These are phyloP conservation scores for Xylaria sp. DNA, from an alignment of 2,329 filamentous ascomycete genomes.

Conservation along the genomic window DNA sequence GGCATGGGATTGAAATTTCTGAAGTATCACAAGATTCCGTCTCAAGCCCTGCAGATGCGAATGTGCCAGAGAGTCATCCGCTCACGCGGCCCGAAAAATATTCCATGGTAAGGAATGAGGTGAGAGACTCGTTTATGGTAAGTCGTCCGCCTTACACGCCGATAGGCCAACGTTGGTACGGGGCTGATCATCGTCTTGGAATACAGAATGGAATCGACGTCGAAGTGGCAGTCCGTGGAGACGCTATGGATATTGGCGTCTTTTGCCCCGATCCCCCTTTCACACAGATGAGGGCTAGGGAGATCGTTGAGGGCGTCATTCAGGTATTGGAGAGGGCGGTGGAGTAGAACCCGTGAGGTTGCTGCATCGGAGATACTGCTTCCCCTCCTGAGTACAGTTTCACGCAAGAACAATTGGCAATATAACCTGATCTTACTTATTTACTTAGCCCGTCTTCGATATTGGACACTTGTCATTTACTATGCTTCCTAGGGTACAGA, in stretches of 20 bases:
- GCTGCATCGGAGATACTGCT: too few species aligned
- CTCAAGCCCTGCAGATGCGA: neutral
- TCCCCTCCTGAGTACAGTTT: too few species aligned
- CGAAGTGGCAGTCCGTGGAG: conserved; percentile 30
- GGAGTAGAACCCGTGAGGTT: conserved; percentile 5
- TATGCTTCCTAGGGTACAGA: too few species aligned
- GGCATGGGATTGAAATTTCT: conserved; percentile 12
- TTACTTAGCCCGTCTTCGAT: too few species aligned
- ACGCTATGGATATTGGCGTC: conserved; percentile 34
- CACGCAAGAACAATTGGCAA: too few species aligned
- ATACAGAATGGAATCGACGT: conserved; percentile 36
- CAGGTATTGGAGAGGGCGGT: conserved; percentile 18
- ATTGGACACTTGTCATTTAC: too few species aligned
- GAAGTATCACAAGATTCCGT: conserved; percentile 5
- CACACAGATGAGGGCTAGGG: conserved; percentile 17
- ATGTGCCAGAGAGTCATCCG: conserved; percentile 4
- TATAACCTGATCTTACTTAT: too few species aligned
- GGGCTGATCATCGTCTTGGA: conserved; percentile 4
- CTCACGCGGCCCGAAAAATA: conserved; percentile 14
- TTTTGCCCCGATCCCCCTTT: conserved; percentile 28
- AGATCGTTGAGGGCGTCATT: conserved; percentile 25
- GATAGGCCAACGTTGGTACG: neutral
- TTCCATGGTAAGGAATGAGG: conserved; percentile 21
- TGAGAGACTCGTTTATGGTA: conserved; percentile 27
- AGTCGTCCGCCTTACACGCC: conserved; percentile 3